phyloP scores from a whole-genome alignment of 768 basidiomycete genomes.

The Mycena galericulata region DNA sequence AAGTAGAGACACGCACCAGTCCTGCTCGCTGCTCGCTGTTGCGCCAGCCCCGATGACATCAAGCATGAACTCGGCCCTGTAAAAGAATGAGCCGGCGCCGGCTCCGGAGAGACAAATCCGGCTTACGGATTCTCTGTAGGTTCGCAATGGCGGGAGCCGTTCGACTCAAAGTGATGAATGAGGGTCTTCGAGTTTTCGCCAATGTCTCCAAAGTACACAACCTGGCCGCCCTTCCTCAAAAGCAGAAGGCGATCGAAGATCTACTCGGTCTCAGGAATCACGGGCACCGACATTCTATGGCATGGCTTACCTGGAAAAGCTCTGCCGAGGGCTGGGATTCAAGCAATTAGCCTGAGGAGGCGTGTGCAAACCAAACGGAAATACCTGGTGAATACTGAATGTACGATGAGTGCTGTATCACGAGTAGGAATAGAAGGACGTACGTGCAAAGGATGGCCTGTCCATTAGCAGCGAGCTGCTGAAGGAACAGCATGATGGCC shows the following conservation, averaged over 20 bases:
- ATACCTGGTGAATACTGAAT: constrained; percentile 58
- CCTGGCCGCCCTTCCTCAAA: constrained; percentile 81
- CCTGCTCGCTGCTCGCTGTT: constrained; percentile 61
- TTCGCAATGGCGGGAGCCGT: constrained; percentile 73
- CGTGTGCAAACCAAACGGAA: neutral
- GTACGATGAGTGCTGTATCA: neutral
- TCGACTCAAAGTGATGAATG: constrained; percentile 79
- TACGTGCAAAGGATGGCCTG: constrained; percentile 93
- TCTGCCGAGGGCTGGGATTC: constrained; percentile 81
- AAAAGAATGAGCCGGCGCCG: neutral
- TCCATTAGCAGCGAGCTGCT: constrained; percentile 81
- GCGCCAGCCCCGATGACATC: constrained; percentile 83
- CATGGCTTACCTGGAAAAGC: constrained; percentile 69
- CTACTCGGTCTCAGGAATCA: constrained; percentile 33
- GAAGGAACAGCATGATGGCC: constrained; percentile 82
- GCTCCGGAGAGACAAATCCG: neutral
- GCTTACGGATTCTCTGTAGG: constrained; percentile 80
- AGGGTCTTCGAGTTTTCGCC: constrained; percentile 71
- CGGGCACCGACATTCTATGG: neutral
- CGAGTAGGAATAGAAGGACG: constrained; percentile 37
- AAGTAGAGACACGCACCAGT: constrained; percentile 59
- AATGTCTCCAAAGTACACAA: constrained; percentile 80
- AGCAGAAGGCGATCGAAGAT: constrained; percentile 85
- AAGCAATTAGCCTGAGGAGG: constrained; percentile 37
- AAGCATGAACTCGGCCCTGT: constrained; percentile 72